phyloP scores from a whole-genome alignment of 805 yeast species.

The Candida sanyiensis region DNA sequence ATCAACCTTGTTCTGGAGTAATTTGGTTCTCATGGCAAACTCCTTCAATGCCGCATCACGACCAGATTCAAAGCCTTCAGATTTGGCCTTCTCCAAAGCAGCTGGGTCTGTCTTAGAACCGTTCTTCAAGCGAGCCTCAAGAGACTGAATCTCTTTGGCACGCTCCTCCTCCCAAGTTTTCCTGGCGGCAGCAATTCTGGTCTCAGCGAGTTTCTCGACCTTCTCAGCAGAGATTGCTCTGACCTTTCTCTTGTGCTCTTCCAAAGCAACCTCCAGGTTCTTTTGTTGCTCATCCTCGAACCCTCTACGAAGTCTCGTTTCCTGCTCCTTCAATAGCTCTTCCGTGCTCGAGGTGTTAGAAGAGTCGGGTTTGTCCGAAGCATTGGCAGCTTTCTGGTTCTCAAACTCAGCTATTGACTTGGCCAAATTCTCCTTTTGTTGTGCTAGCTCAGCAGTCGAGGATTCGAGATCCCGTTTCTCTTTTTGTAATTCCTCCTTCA shows the following conservation, averaged over 20 bases:
- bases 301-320: constrained; percentile 22
- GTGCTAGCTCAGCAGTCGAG: constrained; percentile 18
- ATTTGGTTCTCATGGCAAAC: constrained; percentile 34
- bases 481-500: constrained; percentile 7
- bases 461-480: constrained; percentile 3
- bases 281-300: constrained; percentile 23
- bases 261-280: constrained; percentile 21
- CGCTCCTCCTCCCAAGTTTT: constrained; percentile 24
- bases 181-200: constrained; percentile 27
- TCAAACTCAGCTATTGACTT: constrained; percentile 9
- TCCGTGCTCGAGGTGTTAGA: background rate
- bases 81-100: constrained; percentile 23
- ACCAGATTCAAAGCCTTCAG: constrained; percentile 19
- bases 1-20: constrained; percentile 38
- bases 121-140: constrained; percentile 25
- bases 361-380: background rate
- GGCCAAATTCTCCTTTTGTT: constrained; percentile 16
- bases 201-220: constrained; percentile 24
- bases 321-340: constrained; percentile 19
- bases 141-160: constrained; percentile 24
- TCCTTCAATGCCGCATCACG: constrained; percentile 26
- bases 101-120: constrained; percentile 3
- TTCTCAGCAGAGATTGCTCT: constrained; percentile 35
- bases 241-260: constrained; percentile 28
- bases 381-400: constrained; percentile 9